Conservation (phyloP, 805 yeast genomes). For the Kluyveromyces wickerhamii region DNA sequence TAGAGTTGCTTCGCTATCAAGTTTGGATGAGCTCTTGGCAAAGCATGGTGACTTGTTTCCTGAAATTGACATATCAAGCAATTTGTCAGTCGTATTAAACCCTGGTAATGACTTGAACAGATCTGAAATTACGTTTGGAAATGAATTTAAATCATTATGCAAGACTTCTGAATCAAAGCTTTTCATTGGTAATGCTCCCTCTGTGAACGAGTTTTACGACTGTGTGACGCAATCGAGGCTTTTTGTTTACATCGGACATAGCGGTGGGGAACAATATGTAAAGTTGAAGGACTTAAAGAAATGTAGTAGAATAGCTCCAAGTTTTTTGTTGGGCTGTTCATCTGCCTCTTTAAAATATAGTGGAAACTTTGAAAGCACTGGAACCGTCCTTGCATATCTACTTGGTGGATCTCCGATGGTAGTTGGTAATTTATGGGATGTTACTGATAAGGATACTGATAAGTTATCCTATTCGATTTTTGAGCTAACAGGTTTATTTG, state of each 20-base stretch:
- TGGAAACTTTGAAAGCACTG: constrained; percentile 63
- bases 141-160: constrained; percentile 31
- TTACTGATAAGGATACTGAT: constrained; percentile 93
- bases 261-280: constrained; percentile 87
- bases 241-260: constrained; percentile 86
- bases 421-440: constrained; percentile 90
- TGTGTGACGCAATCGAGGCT: constrained; percentile 39
- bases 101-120: constrained; percentile 71
- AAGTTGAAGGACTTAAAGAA: constrained; percentile 46
- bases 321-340: constrained; percentile 79
- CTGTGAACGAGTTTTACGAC: constrained; percentile 42
- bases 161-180: constrained; percentile 43
- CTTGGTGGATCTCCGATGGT: constrained; percentile 77
- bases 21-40: constrained; percentile 35
- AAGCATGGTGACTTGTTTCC: constrained; percentile 12
- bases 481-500: constrained; percentile 53
- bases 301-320: constrained; percentile 42
- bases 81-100: constrained; percentile 62
- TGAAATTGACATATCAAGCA: constrained; percentile 17
- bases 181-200: constrained; percentile 45
- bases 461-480: constrained; percentile 57
- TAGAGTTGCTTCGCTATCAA: constrained; percentile 60
- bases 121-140: constrained; percentile 54
- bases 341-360: constrained; percentile 59
- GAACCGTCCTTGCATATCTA: constrained; percentile 69